Conservation (phyloP, 2,329 filamentous ascomycete species). For the Ophiognomonia clavigignenti-juglandacearum region DNA sequence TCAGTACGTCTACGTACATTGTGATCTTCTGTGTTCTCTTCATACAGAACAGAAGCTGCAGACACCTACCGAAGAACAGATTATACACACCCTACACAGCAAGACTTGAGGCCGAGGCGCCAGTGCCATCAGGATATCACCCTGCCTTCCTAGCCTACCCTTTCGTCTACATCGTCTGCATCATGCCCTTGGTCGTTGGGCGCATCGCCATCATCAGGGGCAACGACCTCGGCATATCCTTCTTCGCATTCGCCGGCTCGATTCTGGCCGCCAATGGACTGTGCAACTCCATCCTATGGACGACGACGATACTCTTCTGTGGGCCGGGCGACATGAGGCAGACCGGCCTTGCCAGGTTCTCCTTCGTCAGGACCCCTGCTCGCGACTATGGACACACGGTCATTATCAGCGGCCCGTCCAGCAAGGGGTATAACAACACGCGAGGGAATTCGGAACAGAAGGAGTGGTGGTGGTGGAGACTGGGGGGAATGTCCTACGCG, state of each 20-base stretch:
- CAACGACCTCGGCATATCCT: not conserved
- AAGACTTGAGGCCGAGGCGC: not conserved
- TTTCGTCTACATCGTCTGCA: slow-evolving; percentile 17
- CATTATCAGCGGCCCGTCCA: slow-evolving; percentile 1
- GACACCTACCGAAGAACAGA: slow-evolving; percentile 5
- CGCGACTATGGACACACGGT: not conserved
- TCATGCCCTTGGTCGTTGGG: slow-evolving; percentile 13
- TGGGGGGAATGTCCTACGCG: not conserved
- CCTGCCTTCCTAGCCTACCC: slow-evolving; percentile 19
- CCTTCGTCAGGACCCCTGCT: slow-evolving; percentile 15
- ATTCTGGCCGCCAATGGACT: slow-evolving; percentile 16
- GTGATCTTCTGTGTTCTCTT: slow-evolving; percentile 14
- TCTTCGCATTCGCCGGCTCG: slow-evolving; percentile 14
- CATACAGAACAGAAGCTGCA: slow-evolving; percentile 12
- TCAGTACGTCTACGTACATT: slow-evolving; percentile 14
- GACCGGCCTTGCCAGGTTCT: slow-evolving; percentile 17
- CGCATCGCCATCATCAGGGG: slow-evolving; percentile 11
- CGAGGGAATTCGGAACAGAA: not conserved
- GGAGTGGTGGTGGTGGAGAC: slow-evolving; percentile 10
- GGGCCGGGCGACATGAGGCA: slow-evolving; percentile 13
- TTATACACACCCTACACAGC: not conserved
- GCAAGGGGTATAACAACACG: not conserved
- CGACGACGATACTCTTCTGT: slow-evolving; percentile 17
- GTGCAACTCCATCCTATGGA: slow-evolving; percentile 18
- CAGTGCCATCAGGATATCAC: slow-evolving; percentile 15